Conservation (phyloP, 192 early-diverging fungal genomes). For the Obelidium mucronatum region DNA sequence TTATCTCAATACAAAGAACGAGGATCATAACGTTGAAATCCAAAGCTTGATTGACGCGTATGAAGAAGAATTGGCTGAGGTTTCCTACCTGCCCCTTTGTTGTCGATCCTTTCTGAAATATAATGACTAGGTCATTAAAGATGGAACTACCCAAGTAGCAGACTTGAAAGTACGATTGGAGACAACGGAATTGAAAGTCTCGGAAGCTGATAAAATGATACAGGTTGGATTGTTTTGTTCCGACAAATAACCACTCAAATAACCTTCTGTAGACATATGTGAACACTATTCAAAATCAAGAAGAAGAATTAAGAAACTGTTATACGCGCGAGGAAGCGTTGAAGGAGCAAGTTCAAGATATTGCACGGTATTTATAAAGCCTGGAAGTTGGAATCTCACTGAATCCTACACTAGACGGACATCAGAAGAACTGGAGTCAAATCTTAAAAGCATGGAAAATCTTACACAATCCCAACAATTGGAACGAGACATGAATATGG, state of each 20-base stretch:
- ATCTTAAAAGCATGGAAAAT: slow-evolving; percentile 7
- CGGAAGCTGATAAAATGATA: slow-evolving; percentile 47
- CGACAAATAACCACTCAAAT: neutral
- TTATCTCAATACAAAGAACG: slow-evolving; percentile 68
- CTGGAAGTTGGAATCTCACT: neutral
- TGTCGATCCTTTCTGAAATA: neutral
- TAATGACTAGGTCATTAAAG: slow-evolving; percentile 32
- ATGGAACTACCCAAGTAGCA: slow-evolving; percentile 31
- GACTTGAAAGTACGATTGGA: slow-evolving; percentile 35
- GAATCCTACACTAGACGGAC: neutral
- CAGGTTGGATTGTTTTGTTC: slow-evolving; percentile 33
- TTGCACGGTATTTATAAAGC: neutral
- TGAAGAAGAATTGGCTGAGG: slow-evolving; percentile 57
- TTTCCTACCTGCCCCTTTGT: too few relatives aligned
- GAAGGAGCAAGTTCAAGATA: slow-evolving; percentile 20
- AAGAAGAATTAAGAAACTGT: slow-evolving; percentile 15
- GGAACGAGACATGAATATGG: slow-evolving; percentile 5
- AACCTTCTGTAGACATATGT: slow-evolving; percentile 33
- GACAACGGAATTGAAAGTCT: slow-evolving; percentile 42
- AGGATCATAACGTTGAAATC: slow-evolving; percentile 58
- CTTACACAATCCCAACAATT: slow-evolving; percentile 19
- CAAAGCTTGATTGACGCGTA: slow-evolving; percentile 57
- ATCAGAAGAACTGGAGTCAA: neutral
- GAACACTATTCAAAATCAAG: slow-evolving; percentile 38
- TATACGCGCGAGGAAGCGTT: slow-evolving; percentile 25